A percentile compares a stretch with the other conserved stretches of the same genome.
These are phyloP conservation scores for Marchantia paleacea DNA, from an alignment of 225 moss, liverwort and hornwort genomes.

Conservation along the genomic window DNA sequence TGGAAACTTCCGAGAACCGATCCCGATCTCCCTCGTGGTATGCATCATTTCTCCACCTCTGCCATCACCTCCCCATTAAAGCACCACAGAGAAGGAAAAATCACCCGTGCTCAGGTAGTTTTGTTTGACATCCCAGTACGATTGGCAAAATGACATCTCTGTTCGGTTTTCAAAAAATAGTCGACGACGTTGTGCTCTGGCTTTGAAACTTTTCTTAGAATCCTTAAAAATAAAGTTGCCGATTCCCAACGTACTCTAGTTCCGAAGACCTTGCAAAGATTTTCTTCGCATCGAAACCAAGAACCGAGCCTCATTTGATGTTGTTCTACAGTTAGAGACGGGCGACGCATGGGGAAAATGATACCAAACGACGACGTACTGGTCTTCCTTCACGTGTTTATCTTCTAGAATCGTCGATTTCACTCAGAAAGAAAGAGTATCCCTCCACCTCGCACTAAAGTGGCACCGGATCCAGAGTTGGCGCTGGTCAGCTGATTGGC, in stretches of 20 bases:
- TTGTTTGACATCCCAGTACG: too few species aligned
- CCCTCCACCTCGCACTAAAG: neutral
- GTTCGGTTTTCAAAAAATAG: too few species aligned
- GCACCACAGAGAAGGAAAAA: neutral
- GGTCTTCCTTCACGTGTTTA: neutral
- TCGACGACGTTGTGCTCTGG: too few species aligned
- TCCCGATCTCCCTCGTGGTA: slow-evolving; percentile 9
- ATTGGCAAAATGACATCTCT: too few species aligned
- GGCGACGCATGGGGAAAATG: too few species aligned
- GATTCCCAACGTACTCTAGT: too few species aligned
- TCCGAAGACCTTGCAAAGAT: too few species aligned
- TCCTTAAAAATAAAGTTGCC: too few species aligned
- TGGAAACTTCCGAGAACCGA: slow-evolving; percentile 15
- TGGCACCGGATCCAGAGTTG: neutral
- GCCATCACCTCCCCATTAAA: neutral
- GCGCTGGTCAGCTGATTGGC: neutral
- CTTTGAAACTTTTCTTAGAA: too few species aligned
- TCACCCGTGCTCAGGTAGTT: neutral
- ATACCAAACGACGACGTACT: neutral
- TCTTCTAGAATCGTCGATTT: neutral
- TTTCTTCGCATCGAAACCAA: too few species aligned
- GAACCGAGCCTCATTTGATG: too few species aligned
- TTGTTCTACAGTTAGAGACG: too few species aligned
- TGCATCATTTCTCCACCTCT: slow-evolving; percentile 9
- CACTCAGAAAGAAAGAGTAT: neutral